These are phyloP conservation scores for Anthostomella pinea DNA, from an alignment of 2,329 filamentous ascomycete species.

Conservation along the genomic window DNA sequence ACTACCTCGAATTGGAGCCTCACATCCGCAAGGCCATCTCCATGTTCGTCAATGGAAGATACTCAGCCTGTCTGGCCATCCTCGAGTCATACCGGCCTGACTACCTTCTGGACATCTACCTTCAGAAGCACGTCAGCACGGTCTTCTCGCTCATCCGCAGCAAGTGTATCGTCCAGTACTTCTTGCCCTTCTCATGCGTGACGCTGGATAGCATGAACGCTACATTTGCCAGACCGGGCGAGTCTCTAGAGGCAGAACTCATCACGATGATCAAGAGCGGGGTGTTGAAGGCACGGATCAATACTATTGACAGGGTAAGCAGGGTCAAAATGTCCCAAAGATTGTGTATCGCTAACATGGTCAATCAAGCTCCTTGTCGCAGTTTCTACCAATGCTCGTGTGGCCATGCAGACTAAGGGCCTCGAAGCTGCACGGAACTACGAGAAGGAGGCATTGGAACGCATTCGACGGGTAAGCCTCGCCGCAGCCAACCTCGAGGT, in stretches of 20 bases:
- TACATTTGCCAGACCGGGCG: constrained; percentile 66
- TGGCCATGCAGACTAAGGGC: constrained; percentile 66
- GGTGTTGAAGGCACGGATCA: constrained; percentile 74
- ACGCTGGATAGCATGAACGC: constrained; percentile 74
- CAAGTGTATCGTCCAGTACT: constrained; percentile 93
- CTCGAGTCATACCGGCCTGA: constrained; percentile 79
- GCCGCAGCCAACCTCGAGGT: constrained; percentile 73
- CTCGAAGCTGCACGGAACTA: constrained; percentile 68
- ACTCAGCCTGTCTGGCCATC: constrained; percentile 78
- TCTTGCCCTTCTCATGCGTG: constrained; percentile 85
- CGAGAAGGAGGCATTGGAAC: constrained; percentile 70
- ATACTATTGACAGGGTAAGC: constrained; percentile 71
- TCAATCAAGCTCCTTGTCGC: constrained; percentile 64
- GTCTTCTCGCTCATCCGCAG: constrained; percentile 76
- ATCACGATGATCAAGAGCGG: constrained; percentile 72
- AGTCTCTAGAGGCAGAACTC: constrained; percentile 71
- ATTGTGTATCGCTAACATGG: constrained; percentile 18
- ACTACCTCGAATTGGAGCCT: constrained; percentile 87
- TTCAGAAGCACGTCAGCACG: constrained; percentile 67
- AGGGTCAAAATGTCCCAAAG: background rate
- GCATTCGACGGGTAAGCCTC: constrained; percentile 75
- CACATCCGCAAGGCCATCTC: constrained; percentile 89
- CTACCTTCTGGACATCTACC: constrained; percentile 85
- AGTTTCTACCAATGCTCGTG: constrained; percentile 63
- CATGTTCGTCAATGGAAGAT: constrained; percentile 87